phyloP scores from a whole-genome alignment of 208 protist species.

The Wallacemonas sp. region DNA sequence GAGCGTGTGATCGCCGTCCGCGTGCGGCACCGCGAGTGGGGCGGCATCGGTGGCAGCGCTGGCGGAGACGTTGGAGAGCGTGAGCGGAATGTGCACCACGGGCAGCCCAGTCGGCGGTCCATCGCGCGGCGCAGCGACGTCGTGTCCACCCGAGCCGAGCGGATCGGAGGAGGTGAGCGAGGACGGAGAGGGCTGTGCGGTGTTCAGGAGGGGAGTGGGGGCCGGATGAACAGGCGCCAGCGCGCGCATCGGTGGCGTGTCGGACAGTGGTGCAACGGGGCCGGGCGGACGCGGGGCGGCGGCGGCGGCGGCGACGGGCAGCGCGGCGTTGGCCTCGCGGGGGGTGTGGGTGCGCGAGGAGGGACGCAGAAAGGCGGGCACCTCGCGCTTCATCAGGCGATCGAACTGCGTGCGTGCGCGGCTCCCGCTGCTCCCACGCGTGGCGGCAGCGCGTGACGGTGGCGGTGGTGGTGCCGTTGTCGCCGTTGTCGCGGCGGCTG shows the following conservation, averaged over 20 bases:
- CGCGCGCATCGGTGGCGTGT: neutral
- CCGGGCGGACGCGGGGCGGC: neutral
- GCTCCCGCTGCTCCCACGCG: constrained; percentile 13
- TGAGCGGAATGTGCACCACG: constrained; percentile 3
- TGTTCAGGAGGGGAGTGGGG: too few relatives aligned
- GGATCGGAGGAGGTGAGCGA: too few relatives aligned
- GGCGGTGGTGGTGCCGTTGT: neutral
- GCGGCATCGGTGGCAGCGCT: neutral
- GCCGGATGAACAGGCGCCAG: too few relatives aligned
- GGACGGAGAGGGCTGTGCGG: too few relatives aligned
- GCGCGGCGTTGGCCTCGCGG: neutral
- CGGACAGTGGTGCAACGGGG: too few relatives aligned
- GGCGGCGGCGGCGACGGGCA: neutral
- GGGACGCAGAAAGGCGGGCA: constrained; percentile 14
- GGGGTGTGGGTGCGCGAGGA: constrained; percentile 11
- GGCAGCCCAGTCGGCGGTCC: too few relatives aligned
- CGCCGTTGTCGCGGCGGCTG: neutral
- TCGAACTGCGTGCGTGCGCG: constrained; percentile 18
- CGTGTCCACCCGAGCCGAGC: too few relatives aligned
- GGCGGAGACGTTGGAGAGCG: too few relatives aligned
- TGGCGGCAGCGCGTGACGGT: neutral
- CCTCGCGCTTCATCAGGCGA: constrained; percentile 18
- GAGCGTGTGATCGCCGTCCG: neutral
- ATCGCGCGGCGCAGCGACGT: too few relatives aligned
- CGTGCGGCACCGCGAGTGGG: neutral